Conservation (phyloP, 208 protist species). For the Acanthamoeba sp. region DNA sequence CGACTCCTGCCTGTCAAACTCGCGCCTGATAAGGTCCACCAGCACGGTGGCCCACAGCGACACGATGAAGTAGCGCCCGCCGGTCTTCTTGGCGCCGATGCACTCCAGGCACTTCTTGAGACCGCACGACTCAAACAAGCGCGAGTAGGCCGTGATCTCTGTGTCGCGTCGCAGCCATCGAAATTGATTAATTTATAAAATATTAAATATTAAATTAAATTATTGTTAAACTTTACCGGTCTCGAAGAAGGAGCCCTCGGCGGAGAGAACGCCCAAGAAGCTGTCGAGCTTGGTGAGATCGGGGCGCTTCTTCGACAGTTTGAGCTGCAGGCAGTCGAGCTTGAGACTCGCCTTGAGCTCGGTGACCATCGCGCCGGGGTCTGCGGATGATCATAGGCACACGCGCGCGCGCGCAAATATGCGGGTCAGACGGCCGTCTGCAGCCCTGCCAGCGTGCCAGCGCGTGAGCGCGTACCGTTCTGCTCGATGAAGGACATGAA, state of each 20-base stretch:
- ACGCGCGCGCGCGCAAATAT: no score
- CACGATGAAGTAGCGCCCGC: constrained; percentile 46
- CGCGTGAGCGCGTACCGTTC: neutral
- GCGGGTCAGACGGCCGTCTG: no score
- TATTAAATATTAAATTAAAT: neutral
- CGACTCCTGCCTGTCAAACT: constrained; percentile 15
- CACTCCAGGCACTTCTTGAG: constrained; percentile 21
- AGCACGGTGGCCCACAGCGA: constrained; percentile 42
- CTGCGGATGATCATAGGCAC: neutral
- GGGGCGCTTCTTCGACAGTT: constrained; percentile 15
- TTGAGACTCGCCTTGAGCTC: constrained; percentile 60
- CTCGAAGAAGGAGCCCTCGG: constrained; percentile 64
- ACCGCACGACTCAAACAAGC: constrained; percentile 16
- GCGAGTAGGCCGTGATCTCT: constrained; percentile 53
- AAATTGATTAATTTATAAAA: neutral
- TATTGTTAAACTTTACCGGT: neutral
- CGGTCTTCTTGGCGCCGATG: constrained; percentile 30
- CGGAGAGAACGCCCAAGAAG: constrained; percentile 57
- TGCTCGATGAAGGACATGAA: constrained; percentile 70
- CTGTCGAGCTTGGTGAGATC: constrained; percentile 68
- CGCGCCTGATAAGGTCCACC: constrained; percentile 10
- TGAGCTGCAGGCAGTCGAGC: constrained; percentile 68
- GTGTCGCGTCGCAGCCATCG: neutral
- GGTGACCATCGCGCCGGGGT: constrained; percentile 37
- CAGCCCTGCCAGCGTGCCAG: no score